These are phyloP conservation scores for Tuber umbilicatum DNA, from an alignment of 495 filamentous ascomycete genomes.

Conservation along the genomic window DNA sequence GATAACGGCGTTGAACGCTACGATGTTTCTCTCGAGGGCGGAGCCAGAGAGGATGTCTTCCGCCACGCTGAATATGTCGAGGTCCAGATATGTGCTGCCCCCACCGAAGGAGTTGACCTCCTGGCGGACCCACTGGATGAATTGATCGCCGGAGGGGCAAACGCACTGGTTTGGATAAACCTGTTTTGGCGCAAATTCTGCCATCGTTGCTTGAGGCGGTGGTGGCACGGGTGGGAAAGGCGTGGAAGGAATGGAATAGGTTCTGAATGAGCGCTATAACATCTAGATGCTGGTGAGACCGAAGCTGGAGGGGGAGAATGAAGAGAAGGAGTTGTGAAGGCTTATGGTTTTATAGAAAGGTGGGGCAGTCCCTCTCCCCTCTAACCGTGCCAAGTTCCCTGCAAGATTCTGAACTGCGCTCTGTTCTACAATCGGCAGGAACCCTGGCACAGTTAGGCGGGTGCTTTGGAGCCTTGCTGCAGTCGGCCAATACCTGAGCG, in stretches of 20 bases:
- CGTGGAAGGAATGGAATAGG: not conserved
- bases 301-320: not conserved
- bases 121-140: not conserved
- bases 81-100: not conserved
- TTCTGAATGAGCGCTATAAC: not conserved
- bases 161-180: not conserved
- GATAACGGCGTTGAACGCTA: not conserved
- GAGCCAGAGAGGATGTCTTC: not conserved
- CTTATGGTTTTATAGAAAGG: not conserved
- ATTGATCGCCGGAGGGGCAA: not conserved
- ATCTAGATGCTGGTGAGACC: not conserved
- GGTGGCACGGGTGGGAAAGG: not conserved
- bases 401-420: too few relatives aligned
- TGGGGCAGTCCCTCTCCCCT: not conserved
- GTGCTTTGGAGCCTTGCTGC: not conserved
- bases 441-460: too few relatives aligned
- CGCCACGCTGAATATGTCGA: not conserved
- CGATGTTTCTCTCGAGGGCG: not conserved
- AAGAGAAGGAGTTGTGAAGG: not conserved
- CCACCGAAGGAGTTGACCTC: not conserved
- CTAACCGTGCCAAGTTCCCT: too few relatives aligned
- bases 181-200: not conserved
- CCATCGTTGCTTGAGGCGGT: not conserved
- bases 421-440: too few relatives aligned
- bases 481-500: not conserved